Percentiles rank a stretch among this genome's conserved stretches.
Conservation (phyloP, 2,329 filamentous ascomycete genomes). For the Mycosphaerella arachidis region DNA sequence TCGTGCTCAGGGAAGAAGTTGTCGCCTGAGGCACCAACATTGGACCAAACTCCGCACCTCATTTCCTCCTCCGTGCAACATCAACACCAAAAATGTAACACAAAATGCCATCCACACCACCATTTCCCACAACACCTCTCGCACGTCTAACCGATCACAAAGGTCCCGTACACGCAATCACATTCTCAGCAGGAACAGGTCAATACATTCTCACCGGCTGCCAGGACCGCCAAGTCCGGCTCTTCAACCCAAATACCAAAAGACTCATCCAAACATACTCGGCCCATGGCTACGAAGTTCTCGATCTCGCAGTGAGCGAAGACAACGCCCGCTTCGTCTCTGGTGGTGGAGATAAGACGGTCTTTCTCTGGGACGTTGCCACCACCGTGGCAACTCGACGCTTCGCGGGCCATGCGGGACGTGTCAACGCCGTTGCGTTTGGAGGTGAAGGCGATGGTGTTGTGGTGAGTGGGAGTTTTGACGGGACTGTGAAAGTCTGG, state of each 20-base stretch:
- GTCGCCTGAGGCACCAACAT: not conserved
- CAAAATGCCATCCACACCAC: slow-evolving; percentile 7
- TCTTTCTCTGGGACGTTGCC: slow-evolving; percentile 92
- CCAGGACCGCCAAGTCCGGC: slow-evolving; percentile 75
- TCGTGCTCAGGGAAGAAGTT: not conserved
- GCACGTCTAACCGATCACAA: slow-evolving; percentile 30
- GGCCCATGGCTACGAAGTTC: slow-evolving; percentile 87
- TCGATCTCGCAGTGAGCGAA: slow-evolving; percentile 66
- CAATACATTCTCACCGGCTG: slow-evolving; percentile 73
- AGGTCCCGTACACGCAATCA: slow-evolving; percentile 44
- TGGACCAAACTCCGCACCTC: not conserved
- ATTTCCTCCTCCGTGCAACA: not conserved
- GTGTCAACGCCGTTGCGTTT: slow-evolving; percentile 76
- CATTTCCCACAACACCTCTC: slow-evolving; percentile 26
- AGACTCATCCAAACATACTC: slow-evolving; percentile 78
- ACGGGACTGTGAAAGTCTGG: slow-evolving; percentile 73
- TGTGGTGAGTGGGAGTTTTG: slow-evolving; percentile 68
- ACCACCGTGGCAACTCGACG: slow-evolving; percentile 72
- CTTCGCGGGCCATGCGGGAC: slow-evolving; percentile 60
- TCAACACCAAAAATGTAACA: slow-evolving; percentile 1
- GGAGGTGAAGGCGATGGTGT: slow-evolving; percentile 66
- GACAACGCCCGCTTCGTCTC: slow-evolving; percentile 84
- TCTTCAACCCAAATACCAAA: slow-evolving; percentile 66
- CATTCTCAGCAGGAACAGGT: slow-evolving; percentile 46
- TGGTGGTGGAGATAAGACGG: slow-evolving; percentile 82